phyloP scores from a whole-genome alignment of 1,139 yeast genomes.

The Lodderomyces orthopsilosis region DNA sequence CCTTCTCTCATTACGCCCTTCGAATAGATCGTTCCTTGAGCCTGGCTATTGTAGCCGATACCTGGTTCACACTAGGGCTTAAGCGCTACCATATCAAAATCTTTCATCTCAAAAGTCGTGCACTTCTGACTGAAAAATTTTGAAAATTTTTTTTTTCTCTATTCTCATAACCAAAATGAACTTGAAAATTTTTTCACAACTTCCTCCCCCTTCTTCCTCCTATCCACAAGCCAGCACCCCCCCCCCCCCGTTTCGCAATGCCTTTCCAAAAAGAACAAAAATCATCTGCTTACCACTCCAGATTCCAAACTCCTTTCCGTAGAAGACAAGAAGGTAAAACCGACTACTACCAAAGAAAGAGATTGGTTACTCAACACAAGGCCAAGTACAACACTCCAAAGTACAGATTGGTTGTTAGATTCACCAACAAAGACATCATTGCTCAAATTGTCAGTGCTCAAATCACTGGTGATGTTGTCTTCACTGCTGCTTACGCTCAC shows the following conservation, averaged over 20 bases:
- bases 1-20: too few relatives aligned
- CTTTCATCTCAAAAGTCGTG: background rate
- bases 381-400: constrained; percentile 99
- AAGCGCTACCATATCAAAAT: too few relatives aligned
- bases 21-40: too few relatives aligned
- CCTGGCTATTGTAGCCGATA: too few relatives aligned
- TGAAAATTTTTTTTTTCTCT: background rate
- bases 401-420: constrained; percentile 99
- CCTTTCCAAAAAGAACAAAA: constrained; percentile 71
- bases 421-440: constrained; percentile 99
- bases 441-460: constrained; percentile 96
- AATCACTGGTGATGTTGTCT: constrained; percentile 94
- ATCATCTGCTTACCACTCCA: constrained; percentile 95
- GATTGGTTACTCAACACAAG: constrained; percentile 99
- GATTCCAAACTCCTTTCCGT: constrained; percentile 99
- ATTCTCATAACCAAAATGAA: background rate
- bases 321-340: constrained; percentile 99
- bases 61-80: too few relatives aligned
- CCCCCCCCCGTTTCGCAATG: constrained; percentile 53
- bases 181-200: background rate
- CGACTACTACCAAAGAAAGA: constrained; percentile 99
- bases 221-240: background rate
- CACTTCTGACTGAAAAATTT: constrained; percentile 1
- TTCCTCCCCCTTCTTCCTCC: background rate
- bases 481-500: constrained; percentile 98